Conservation (phyloP, 2,329 filamentous ascomycete genomes). For the Colletotrichum spinosum region DNA sequence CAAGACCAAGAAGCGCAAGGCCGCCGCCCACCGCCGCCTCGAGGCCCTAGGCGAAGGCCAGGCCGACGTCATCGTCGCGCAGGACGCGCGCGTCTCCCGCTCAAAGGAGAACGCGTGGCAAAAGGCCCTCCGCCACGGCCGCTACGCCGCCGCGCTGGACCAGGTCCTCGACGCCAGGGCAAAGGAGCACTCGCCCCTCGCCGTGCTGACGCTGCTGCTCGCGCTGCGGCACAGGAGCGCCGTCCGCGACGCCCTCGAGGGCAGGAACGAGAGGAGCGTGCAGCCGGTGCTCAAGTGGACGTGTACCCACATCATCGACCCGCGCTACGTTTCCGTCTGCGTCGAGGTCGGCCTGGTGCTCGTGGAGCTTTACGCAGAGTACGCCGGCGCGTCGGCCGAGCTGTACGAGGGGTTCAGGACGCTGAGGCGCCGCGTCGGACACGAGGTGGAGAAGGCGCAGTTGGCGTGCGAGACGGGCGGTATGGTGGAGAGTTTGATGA, state of each 20-base stretch:
- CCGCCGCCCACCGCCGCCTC: constrained; percentile 63
- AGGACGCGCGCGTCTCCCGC: constrained; percentile 67
- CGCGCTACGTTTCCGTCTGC: constrained; percentile 82
- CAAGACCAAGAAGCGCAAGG: constrained; percentile 73
- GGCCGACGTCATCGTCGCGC: constrained; percentile 89
- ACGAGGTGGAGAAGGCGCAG: constrained; percentile 86
- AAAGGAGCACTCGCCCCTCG: constrained; percentile 65
- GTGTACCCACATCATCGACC: constrained; percentile 82
- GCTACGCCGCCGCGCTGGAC: constrained; percentile 84
- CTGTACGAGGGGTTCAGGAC: constrained; percentile 77
- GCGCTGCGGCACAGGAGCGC: constrained; percentile 90
- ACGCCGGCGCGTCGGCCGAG: constrained; percentile 78
- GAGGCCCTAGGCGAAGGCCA: constrained; percentile 83
- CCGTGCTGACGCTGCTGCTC: constrained; percentile 80
- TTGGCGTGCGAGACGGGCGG: constrained; percentile 84
- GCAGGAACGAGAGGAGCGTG: constrained; percentile 83
- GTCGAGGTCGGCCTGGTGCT: constrained; percentile 86
- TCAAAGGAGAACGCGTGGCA: constrained; percentile 84
- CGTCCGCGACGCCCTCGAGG: constrained; percentile 81
- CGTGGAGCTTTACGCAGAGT: constrained; percentile 88
- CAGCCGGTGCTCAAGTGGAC: constrained; percentile 89
- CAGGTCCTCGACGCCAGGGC: constrained; percentile 70
- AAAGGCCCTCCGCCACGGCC: constrained; percentile 79
- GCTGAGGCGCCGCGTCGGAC: constrained; percentile 77
- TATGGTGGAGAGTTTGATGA: constrained; percentile 82